Evolutionary conservation across 1,284 basidiomycete genomes (phyloP).

Genomic region (Tilletia setariae): DNA sequence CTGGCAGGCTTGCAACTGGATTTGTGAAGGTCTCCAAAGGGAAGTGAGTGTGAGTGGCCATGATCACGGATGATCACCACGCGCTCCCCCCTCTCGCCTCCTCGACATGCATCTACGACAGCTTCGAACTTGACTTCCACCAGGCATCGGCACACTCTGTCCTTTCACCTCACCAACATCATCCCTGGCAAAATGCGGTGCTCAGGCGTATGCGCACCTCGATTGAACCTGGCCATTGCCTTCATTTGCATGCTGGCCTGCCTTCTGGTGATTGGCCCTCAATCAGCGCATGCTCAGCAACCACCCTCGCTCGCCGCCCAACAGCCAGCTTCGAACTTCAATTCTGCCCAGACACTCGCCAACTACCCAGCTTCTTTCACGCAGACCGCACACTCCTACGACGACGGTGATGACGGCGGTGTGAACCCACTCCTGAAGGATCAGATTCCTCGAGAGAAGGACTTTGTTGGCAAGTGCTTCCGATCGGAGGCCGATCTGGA

Average conservation of each 20-base stretch:
- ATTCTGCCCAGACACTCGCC: background rate
- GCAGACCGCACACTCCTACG: background rate
- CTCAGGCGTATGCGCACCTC: background rate
- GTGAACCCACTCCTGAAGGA: conserved; percentile 14
- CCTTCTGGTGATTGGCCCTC: no score
- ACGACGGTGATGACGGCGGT: background rate
- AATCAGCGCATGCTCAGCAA: no score
- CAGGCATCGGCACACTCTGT: background rate
- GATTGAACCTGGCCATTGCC: no score
- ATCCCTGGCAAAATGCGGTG: background rate
- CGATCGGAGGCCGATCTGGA: conserved; percentile 28
- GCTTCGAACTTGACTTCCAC: background rate
- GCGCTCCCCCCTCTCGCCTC: no score
- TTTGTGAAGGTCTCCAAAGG: no score
- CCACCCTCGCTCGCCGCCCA: background rate
- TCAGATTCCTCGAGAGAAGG: conserved; percentile 1
- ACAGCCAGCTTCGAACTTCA: background rate
- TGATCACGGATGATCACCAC: no score
- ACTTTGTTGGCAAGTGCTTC: conserved; percentile 36
- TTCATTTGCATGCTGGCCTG: no score
- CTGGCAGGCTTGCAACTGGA: no score
- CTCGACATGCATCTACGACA: no score
- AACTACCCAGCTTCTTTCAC: background rate
- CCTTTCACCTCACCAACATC: background rate
- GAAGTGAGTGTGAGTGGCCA: no score